Base-by-base conservation (phyloP, 169 alveolate genomes). In the Plasmodium gallinaceum region DNA sequence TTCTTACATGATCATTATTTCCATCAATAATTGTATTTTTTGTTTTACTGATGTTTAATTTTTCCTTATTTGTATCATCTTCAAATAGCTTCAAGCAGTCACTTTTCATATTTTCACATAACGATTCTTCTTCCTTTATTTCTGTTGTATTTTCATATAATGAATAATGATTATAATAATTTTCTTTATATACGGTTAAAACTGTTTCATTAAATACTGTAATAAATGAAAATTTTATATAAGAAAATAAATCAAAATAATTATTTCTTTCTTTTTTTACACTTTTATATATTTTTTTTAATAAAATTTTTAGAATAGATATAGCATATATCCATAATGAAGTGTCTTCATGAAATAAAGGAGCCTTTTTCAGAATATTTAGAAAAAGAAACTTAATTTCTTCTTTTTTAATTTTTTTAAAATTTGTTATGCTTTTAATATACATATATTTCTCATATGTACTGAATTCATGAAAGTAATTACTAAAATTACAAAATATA, bases 381-480 rank as follows among this genome's bases (percentile, higher is more conserved):
- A 86, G 32, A 86, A 69, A 86, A 22, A 86, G 20, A 12, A 86
- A 86, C 65, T 86, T 86, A 3, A 86, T 86, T 86, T 86, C 92
- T 72, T 86, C 92, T n/a, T 86, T 86, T 71, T 86, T 86, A 7
- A 86, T 70, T 70, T 73, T 61, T 65, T 86, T 45, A 60, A 86
- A 20, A 86, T 86, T 86, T 18, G 57, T 70, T 58, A 86, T 71
- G 46, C 88, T 39, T 52, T 70, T 86, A 46, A 86, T 73, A 24
- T 32, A 86, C 88, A 86, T 86, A 9, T 86, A 86, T 73, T 86
- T 86, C 20, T 86, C 92, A 54, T 86, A 86, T 37, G 87, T 86
- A 42, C 92, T 86, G 32, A 86, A 86, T 2, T 60, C 18, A 18
- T 69, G n/a, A 52, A 86, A 86, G 65, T 71, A 26, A 52, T 69